Percentiles rank a stretch among this genome's conserved stretches.
These are phyloP conservation scores for Russula sp. DNA, from an alignment of 768 basidiomycete species.

Conservation along the genomic window DNA sequence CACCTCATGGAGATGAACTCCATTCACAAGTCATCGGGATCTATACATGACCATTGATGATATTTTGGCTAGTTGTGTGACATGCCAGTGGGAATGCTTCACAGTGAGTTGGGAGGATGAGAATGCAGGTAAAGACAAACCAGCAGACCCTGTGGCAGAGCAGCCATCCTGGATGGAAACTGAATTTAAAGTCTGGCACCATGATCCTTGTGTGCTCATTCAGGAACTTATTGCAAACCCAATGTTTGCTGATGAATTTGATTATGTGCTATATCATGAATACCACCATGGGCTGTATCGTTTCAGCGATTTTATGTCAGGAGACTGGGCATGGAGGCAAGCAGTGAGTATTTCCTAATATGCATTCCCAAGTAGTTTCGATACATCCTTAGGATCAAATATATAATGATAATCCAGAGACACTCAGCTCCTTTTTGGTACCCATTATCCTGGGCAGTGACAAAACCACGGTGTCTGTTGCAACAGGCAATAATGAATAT, in stretches of 20 bases:
- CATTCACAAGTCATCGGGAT: neutral
- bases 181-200: neutral
- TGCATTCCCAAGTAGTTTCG: no score
- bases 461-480: no score
- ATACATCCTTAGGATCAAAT: no score
- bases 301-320: neutral
- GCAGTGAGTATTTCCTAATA: no score
- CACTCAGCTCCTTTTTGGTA: no score
- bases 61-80: neutral
- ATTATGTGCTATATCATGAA: neutral
- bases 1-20: neutral
- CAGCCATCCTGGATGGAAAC: neutral
- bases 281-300: neutral
- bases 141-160: no score
- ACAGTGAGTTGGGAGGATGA: no score
- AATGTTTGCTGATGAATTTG: neutral
- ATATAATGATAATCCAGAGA: no score
- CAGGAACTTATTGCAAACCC: neutral
- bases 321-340: neutral
- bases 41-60: neutral
- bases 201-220: neutral
- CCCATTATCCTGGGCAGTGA: no score
- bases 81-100: no score
- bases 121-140: no score
- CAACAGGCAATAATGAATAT: no score